Evolutionary conservation across 2,329 filamentous ascomycete species (phyloP).

Genomic region (Gyromitra esculenta): DNA sequence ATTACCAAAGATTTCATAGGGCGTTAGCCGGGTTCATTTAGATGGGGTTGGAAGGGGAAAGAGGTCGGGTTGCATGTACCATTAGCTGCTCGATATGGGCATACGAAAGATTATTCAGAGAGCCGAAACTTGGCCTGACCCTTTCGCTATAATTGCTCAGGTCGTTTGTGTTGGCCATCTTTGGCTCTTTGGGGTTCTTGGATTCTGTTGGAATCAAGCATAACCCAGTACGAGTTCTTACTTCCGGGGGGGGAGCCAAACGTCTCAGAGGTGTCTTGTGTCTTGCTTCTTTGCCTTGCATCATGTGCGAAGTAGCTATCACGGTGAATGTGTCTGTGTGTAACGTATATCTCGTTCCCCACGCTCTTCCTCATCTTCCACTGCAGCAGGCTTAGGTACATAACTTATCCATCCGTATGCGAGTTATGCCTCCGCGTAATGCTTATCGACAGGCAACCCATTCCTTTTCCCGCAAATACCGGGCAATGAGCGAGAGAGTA

Average conservation of each 20-base stretch:
- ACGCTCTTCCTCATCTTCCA: constrained; percentile 39
- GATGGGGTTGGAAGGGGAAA: constrained; percentile 40
- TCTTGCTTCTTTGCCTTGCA: constrained; percentile 39
- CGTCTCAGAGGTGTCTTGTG: constrained; percentile 36
- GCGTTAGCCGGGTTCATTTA: constrained; percentile 47
- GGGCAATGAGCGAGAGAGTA: not conserved
- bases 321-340: constrained; percentile 16
- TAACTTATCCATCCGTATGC: constrained; percentile 38
- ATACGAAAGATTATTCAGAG: constrained; percentile 10
- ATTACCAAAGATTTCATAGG: constrained; percentile 51
- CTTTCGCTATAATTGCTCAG: constrained; percentile 38
- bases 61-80: constrained; percentile 38
- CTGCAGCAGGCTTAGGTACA: constrained; percentile 25
- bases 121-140: constrained; percentile 35
- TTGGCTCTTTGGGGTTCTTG: constrained; percentile 3
- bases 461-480: constrained; percentile 31
- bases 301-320: constrained; percentile 32
- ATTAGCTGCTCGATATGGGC: constrained; percentile 22
- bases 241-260: constrained; percentile 27
- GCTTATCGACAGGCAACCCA: constrained; percentile 41
- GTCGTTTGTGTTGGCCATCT: constrained; percentile 32
- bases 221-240: constrained; percentile 15
- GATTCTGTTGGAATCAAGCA: constrained; percentile 37
- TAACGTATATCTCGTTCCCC: constrained; percentile 39
- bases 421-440: constrained; percentile 40